Conservation (phyloP, 208 protist genomes). For the Leishmania major region DNA sequence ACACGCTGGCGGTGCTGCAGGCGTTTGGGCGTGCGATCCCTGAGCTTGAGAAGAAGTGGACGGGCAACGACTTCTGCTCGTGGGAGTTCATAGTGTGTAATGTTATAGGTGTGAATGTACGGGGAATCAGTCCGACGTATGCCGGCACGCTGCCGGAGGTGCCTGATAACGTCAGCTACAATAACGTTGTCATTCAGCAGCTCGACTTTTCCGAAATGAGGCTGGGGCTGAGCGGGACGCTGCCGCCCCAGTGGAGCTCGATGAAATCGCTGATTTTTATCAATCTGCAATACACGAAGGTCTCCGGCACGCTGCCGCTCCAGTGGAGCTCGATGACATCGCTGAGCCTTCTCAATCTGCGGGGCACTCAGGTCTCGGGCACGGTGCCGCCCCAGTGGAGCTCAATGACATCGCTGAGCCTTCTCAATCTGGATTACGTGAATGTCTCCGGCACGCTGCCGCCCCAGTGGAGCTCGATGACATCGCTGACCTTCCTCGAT, state of each 20-base stretch:
- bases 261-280: too few species aligned
- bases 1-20: constrained; percentile 6
- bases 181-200: not conserved
- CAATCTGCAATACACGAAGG: not conserved
- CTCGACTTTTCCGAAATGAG: not conserved
- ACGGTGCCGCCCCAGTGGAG: constrained; percentile 4
- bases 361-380: not conserved
- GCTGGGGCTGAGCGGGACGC: not conserved
- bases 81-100: not conserved
- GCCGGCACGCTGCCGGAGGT: constrained; percentile 14
- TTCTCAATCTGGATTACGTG: not conserved
- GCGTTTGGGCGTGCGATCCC: constrained; percentile 12
- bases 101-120: too few species aligned
- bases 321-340: too few species aligned
- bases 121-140: too few species aligned
- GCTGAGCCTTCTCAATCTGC: too few species aligned
- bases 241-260: not conserved
- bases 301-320: not conserved
- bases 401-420: not conserved
- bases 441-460: not conserved
- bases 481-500: not conserved
- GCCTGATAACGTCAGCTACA: constrained; percentile 2
- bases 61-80: constrained; percentile 7
- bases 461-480: not conserved
- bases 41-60: not conserved